Base-by-base conservation (phyloP, 1,284 basidiomycete genomes). In the Inonotus hispidus region DNA sequence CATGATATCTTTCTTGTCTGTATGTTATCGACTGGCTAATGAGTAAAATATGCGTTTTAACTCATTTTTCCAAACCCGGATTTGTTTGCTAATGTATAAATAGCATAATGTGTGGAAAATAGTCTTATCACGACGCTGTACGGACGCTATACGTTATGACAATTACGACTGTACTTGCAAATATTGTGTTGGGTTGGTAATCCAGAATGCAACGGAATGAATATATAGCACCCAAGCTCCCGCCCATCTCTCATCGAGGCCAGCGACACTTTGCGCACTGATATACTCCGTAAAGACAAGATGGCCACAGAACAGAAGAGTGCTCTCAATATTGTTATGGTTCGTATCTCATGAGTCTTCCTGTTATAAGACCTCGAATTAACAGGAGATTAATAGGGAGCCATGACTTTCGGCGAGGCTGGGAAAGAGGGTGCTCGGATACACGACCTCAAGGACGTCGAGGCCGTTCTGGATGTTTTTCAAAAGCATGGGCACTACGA, bases 401-500 rank as follows among this genome's bases (percentile, higher is more conserved):
- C 70, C 19, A 73, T 72, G 70, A 73, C 73, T 2, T 72, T 75
- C 55, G 74, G 74, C 19, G 66, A 62, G 2, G 58, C 65, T 41
- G 72, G 70, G 19, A 63, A 65, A 49, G 67, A 69, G 39, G 67
- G 69, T 47, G 66, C 69, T 2, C 66, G 71, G 8, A 69, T 74
- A 1, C 68, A 71, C 41, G 69, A 70, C 27, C 66, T 82, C 21
- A 52, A 67, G 38, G 69, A 68, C 14, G 68, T 71, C 52, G 68
- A 69, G 19, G 64, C 66, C 14, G 75, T 77, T 55, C 67, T 78
- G 3, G 71, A 75, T 63, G 67, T 72, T 39, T 73, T 76, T 63
- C 70, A 73, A 35, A 60, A 62, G n/a, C 74, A 75, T 60, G 75
- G 77, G 0, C 73, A 76, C 62, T 66, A 59, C 16, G 73, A 76